Evolutionary conservation across 257 asterid genomes (phyloP), one percentile per base, ranked within the genome.

Genomic region (Lantana camara): DNA sequence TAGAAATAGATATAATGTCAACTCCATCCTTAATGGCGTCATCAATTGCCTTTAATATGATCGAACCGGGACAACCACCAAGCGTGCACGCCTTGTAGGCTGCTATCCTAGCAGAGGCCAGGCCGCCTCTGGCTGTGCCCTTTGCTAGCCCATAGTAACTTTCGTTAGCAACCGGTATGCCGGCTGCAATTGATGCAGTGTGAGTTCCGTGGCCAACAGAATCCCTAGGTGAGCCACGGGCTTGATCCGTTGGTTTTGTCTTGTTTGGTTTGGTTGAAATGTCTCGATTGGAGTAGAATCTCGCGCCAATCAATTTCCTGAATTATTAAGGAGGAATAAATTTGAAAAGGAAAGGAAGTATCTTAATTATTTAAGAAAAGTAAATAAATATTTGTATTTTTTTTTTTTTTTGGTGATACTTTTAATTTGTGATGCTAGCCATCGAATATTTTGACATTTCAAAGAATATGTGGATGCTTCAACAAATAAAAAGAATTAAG

Each of bases 1-100:
- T 72, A 9, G 96, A 88, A 9, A 88, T 75, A 3, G 95, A 88
- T 41, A 88, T 81, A 1, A 88, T 77, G 62, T 88, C 95, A 4
- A 88, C 96, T 38, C 96, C 95, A 73, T 88, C 96, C 53, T 60
- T 78, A 12, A 88, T 49, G 3, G 95, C 89, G 55, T 88, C 95
- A n/a, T 88, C 91, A 7, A 88, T 77, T 0, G 96, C 96, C 60
- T 83, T 83, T 5, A 88, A 73, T 22, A 85, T 60, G 0, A 66
- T 14, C 0, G 91, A 83, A 23, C 88, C 84, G 8, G 74, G 44
- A 48, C 95, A 88, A 6, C 86, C 86, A 0, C 65, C 84, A 19
- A 24, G 40, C 1, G 75, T 38, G 58, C 96, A 88, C 1, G 87
- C 91, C 73, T 85, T 82, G 85, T 88, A 88, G 70, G 71, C 68